phyloP scores from a whole-genome alignment of 306 rosid genomes.

The Cucurbita argyrosperma region DNA sequence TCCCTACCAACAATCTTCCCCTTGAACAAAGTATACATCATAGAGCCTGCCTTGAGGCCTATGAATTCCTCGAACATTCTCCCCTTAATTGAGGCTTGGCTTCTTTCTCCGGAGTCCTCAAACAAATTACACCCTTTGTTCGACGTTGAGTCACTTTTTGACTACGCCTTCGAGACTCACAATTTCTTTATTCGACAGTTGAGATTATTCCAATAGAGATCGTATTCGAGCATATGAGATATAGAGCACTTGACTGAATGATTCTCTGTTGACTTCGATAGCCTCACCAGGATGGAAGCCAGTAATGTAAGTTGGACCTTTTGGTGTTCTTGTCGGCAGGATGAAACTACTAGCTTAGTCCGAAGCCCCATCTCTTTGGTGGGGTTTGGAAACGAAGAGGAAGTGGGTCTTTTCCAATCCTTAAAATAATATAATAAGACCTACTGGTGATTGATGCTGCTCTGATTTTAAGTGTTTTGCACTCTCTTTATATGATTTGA shows the following conservation, averaged over 20 bases:
- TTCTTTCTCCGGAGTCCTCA: no score
- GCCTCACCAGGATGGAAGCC: constrained; percentile 13
- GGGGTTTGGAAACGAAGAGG: background rate
- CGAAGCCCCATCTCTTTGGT: background rate
- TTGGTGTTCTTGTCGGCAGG: constrained; percentile 8
- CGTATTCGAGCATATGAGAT: background rate
- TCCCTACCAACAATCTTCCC: no score
- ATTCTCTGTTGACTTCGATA: constrained; percentile 12
- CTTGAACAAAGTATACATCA: no score
- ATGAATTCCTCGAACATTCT: no score
- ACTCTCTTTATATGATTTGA: background rate
- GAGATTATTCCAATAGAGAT: background rate
- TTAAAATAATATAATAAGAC: background rate
- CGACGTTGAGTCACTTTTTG: no score
- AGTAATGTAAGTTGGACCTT: constrained; percentile 19
- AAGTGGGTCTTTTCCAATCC: background rate
- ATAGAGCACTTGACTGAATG: constrained; percentile 9
- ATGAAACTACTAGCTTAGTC: background rate
- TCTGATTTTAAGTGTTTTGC: background rate
- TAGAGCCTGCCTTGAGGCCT: no score
- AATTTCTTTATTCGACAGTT: no score
- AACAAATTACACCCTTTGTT: no score
- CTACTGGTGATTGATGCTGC: background rate
- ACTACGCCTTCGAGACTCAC: no score
- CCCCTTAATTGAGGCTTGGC: no score